These are phyloP conservation scores for Polygonum aviculare DNA, from an alignment of 148 eudicot species.

Conservation along the genomic window DNA sequence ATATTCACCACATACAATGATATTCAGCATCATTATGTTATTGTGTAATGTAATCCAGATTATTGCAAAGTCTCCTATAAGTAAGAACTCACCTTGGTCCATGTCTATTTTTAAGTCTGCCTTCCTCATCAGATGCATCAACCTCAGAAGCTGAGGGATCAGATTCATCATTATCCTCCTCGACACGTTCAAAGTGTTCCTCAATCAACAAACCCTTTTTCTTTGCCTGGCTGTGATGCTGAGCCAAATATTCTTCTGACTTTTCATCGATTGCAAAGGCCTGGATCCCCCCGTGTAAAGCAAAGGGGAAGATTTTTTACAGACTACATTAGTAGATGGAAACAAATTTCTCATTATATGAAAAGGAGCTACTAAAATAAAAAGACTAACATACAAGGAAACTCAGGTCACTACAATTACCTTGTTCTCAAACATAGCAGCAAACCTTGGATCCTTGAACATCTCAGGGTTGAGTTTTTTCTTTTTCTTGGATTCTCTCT, in stretches of 20 bases:
- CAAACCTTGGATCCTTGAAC: conserved; percentile 67
- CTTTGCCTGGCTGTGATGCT: conserved; percentile 36
- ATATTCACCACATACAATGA: neutral
- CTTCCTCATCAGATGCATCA: conserved; percentile 20
- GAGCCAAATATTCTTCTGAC: conserved; percentile 49
- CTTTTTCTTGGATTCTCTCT: conserved; percentile 68
- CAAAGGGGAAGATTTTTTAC: neutral
- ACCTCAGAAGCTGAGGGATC: conserved; percentile 50
- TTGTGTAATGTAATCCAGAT: neutral
- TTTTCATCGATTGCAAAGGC: conserved; percentile 45
- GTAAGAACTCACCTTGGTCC: conserved; percentile 40
- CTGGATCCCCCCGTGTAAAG: conserved; percentile 19
- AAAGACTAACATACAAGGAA: neutral
- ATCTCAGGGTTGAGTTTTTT: conserved; percentile 45
- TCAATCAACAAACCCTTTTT: conserved; percentile 45
- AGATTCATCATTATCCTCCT: conserved; percentile 36
- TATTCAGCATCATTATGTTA: neutral
- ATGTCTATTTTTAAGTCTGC: conserved; percentile 24
- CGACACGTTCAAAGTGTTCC: conserved; percentile 73
- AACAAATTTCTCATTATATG: neutral
- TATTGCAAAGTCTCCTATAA: neutral
- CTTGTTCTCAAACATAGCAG: conserved; percentile 43
- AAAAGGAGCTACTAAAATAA: neutral
- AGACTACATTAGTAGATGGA: neutral
- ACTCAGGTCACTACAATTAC: conserved; percentile 26